phyloP scores from a whole-genome alignment of 148 eudicot species.

The Agrostemma githago region DNA sequence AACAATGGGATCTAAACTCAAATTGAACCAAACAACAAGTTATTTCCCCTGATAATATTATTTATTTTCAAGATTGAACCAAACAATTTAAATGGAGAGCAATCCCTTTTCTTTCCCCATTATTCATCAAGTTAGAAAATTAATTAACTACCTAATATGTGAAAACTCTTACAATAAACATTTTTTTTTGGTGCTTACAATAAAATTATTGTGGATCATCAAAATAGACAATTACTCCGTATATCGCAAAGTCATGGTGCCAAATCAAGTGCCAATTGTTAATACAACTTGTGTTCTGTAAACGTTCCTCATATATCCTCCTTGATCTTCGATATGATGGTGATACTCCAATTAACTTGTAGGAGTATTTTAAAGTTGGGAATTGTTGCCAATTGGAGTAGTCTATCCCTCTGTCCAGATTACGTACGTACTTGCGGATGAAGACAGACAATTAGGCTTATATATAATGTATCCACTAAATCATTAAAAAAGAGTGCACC shows the following conservation, averaged over 20 bases:
- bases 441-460: background rate
- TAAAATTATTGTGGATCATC: background rate
- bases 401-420: background rate
- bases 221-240: background rate
- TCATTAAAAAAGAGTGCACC: background rate
- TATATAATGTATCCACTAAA: background rate
- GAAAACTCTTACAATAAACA: too few species aligned
- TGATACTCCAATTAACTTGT: background rate
- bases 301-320: background rate
- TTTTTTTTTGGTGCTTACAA: too few species aligned
- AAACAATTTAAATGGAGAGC: too few species aligned
- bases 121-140: too few species aligned
- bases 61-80: too few species aligned
- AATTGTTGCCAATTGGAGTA: conserved; percentile 1
- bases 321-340: background rate
- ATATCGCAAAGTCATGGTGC: background rate
- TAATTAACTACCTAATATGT: too few species aligned
- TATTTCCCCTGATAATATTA: too few species aligned
- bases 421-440: background rate
- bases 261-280: background rate
- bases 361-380: background rate
- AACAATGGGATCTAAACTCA: too few species aligned
- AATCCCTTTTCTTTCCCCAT: too few species aligned
- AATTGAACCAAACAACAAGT: too few species aligned
- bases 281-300: background rate